A percentile compares a stretch with the other conserved stretches of the same genome.
These are phyloP conservation scores for Boletus hoseneyae DNA, from an alignment of 1,284 basidiomycete species.

Conservation along the genomic window DNA sequence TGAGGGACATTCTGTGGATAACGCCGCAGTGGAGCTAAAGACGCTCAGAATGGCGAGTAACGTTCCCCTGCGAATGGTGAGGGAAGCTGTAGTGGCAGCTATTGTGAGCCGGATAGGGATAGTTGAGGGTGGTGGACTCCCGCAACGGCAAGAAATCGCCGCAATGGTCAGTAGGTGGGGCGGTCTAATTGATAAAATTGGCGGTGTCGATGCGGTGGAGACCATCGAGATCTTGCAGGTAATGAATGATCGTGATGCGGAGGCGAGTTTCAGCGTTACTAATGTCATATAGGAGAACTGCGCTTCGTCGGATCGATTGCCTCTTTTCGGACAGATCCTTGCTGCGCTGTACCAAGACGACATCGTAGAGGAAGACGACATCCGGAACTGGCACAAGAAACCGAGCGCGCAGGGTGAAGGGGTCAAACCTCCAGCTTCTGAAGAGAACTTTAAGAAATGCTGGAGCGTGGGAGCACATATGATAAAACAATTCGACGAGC, in stretches of 20 bases:
- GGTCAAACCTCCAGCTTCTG: slow-evolving; percentile 36
- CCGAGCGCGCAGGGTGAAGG: slow-evolving; percentile 50
- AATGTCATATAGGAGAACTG: slow-evolving; percentile 51
- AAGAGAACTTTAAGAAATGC: slow-evolving; percentile 61
- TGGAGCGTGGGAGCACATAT: slow-evolving; percentile 70
- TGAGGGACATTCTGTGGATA: slow-evolving; percentile 89
- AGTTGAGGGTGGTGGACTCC: slow-evolving; percentile 46
- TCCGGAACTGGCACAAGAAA: slow-evolving; percentile 63
- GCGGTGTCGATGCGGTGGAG: slow-evolving; percentile 72
- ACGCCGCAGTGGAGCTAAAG: slow-evolving; percentile 90
- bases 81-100: slow-evolving; percentile 73
- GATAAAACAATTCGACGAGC: slow-evolving; percentile 75
- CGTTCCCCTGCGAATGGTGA: slow-evolving; percentile 74
- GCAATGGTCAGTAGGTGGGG: slow-evolving; percentile 67
- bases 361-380: slow-evolving; percentile 77
- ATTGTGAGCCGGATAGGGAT: slow-evolving; percentile 67
- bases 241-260: slow-evolving; percentile 24
- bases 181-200: slow-evolving; percentile 66
- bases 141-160: slow-evolving; percentile 62
- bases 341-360: slow-evolving; percentile 74
- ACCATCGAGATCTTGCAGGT: slow-evolving; percentile 72
- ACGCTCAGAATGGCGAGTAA: slow-evolving; percentile 93
- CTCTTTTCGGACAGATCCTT: slow-evolving; percentile 72
- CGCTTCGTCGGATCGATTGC: slow-evolving; percentile 54
- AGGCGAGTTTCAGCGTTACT: slow-evolving; percentile 2